Percentiles rank a stretch among this genome's conserved stretches.
These are phyloP conservation scores for Pistacia integerrima DNA, from an alignment of 345 rosid species.

Conservation along the genomic window DNA sequence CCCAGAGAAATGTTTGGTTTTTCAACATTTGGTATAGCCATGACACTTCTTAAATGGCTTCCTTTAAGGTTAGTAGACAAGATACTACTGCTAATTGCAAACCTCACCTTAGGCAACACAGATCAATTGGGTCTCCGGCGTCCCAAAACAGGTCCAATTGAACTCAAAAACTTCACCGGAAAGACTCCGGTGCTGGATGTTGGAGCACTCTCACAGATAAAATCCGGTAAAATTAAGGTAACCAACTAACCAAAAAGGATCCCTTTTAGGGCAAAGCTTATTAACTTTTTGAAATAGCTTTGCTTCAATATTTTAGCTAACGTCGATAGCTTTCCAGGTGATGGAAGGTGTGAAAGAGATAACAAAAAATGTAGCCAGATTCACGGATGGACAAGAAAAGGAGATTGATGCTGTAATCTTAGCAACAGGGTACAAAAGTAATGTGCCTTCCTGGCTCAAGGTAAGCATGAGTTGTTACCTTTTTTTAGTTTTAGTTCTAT, in stretches of 20 bases:
- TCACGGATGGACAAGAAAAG: conserved; percentile 76
- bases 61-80: conserved; percentile 71
- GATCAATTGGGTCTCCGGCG: conserved; percentile 73
- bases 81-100: conserved; percentile 52
- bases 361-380: conserved; percentile 64
- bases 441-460: conserved; percentile 90
- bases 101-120: conserved; percentile 60
- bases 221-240: conserved; percentile 78
- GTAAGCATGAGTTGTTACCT: conserved; percentile 35
- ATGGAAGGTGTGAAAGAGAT: conserved; percentile 71
- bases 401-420: conserved; percentile 75
- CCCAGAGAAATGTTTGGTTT: conserved; percentile 85
- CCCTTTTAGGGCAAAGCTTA: neutral
- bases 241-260: neutral
- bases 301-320: neutral
- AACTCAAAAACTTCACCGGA: conserved; percentile 82
- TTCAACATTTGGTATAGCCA: conserved; percentile 83
- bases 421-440: conserved; percentile 95
- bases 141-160: conserved; percentile 87
- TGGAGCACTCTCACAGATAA: conserved; percentile 72
- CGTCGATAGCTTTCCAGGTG: conserved; percentile 46
- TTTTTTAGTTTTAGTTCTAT: conserved; percentile 39
- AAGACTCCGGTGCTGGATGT: conserved; percentile 94
- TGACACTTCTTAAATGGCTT: conserved; percentile 78
- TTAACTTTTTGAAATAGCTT: neutral